Evolutionary conservation across 257 asterid genomes (phyloP), one percentile per base, ranked within the genome.

Genomic region (Forsythia suspensa): DNA sequence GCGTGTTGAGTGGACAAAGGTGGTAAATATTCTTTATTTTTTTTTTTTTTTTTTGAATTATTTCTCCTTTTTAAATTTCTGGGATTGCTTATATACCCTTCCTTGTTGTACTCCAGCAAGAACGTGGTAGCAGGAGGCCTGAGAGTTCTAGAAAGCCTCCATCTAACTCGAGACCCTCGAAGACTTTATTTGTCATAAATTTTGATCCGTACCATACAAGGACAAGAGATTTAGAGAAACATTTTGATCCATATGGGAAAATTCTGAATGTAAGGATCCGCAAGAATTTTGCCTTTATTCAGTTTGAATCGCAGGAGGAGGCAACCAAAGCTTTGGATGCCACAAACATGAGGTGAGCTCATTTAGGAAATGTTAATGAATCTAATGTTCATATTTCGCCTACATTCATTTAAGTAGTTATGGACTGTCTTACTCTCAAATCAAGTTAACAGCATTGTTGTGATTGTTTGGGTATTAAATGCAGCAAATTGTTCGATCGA

Each of bases 1-100:
- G 42, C 92, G 95, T 78, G 98, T 94, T 85, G 98, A 94, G 86
- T 94, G 98, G 98, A 86, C 97, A 9, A 94, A 92, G 97, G 98
- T 90, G 81, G 70, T 73, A 37, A 65, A 21, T 41, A 15, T 7
- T 6, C 15, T 20, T 44, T 75, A 1, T 42, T 40, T 29, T 76
- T 72, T 82, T 13, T 36, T 13, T 11, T 74, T 10, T 44, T 41
- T 37, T 11, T 8, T 37, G 20, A 41, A 4, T 41, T 10, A 0
- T 42, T 12, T 41, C 41, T 12, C 24, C 8, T 6, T 69, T 12
- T 3, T 18, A 46, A 4, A 40, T 13, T 6, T 39, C 34, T 63
- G 59, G 24, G 38, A 75, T 51, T 74, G 55, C 34, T 44, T 37
- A 21, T 68, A 37, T 40, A 34, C 38, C 48, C 67, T 76, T 75